Percentiles rank a stretch among this genome's conserved stretches.
phyloP scores from a whole-genome alignment of 2,329 filamentous ascomycete genomes.

The Cadophora sp. region DNA sequence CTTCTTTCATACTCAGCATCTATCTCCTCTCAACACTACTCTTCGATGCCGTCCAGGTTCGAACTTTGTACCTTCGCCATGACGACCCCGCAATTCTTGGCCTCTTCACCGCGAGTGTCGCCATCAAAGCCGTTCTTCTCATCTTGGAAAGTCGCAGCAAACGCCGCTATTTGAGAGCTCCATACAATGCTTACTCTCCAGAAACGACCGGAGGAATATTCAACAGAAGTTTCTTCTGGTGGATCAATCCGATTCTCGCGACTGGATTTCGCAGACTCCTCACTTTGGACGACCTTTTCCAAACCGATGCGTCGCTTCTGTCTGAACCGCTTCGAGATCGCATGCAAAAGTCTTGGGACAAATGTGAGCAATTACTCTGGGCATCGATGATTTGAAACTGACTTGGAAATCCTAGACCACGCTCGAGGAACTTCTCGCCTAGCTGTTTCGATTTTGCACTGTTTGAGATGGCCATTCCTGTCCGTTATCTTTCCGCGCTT shows the following conservation, averaged over 20 bases:
- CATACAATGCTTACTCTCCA: conserved; percentile 30
- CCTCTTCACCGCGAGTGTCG: conserved; percentile 31
- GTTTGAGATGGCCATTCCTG: conserved; percentile 27
- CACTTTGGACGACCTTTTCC: conserved; percentile 41
- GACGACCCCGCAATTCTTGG: conserved; percentile 27
- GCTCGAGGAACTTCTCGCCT: conserved; percentile 28
- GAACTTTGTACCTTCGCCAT: conserved; percentile 39
- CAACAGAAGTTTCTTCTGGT: conserved; percentile 46
- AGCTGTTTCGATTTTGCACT: conserved; percentile 25
- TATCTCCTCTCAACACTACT: conserved; percentile 30
- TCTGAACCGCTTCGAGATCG: conserved; percentile 22
- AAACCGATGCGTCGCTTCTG: conserved; percentile 28
- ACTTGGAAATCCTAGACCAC: conserved; percentile 17
- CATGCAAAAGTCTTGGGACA: conserved; percentile 29
- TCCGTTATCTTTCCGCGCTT: conserved; percentile 34
- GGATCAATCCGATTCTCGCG: conserved; percentile 46
- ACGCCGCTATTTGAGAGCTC: conserved; percentile 22
- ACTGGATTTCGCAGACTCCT: conserved; percentile 43
- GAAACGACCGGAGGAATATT: conserved; percentile 46
- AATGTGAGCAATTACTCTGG: conserved; percentile 18
- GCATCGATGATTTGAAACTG: neutral
- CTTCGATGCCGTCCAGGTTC: conserved; percentile 31
- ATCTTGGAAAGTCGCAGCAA: conserved; percentile 37
- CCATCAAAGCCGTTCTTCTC: conserved; percentile 33
- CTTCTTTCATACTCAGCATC: conserved; percentile 27